phyloP scores from a whole-genome alignment of 164 flowering plant genomes.

The Vitis amurensis region DNA sequence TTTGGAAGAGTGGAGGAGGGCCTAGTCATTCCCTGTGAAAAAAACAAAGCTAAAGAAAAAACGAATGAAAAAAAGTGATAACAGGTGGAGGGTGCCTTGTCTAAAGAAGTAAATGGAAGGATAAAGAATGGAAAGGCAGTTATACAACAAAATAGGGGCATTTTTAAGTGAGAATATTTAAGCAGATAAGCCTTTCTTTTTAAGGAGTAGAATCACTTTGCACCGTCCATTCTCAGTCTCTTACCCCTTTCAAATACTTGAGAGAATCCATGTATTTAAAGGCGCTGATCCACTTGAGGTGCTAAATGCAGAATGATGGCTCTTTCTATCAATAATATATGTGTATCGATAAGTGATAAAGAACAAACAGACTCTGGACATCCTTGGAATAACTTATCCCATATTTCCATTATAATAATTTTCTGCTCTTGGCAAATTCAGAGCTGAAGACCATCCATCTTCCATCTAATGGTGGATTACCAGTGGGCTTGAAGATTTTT shows the following conservation, averaged over 20 bases:
- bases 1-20: not conserved
- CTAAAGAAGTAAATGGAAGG: not conserved
- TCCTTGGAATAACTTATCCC: too few relatives aligned
- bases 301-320: not conserved
- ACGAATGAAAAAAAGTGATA: not conserved
- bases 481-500: too few relatives aligned
- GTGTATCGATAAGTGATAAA: not conserved
- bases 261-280: conserved; percentile 15
- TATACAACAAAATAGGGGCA: not conserved
- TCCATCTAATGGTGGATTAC: too few relatives aligned
- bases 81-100: conserved; percentile 7
- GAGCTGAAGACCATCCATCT: too few relatives aligned
- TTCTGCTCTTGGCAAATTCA: too few relatives aligned
- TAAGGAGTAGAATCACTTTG: not conserved
- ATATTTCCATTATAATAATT: too few relatives aligned
- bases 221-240: conserved; percentile 10
- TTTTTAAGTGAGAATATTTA: conserved; percentile 7
- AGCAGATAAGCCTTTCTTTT: conserved; percentile 4
- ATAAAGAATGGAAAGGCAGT: conserved; percentile 2
- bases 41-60: not conserved
- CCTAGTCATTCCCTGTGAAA: conserved; percentile 8
- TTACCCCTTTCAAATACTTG: conserved; percentile 2
- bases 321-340: not conserved
- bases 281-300: conserved; percentile 9
- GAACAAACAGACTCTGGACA: not conserved